Evolutionary conservation across 2,329 filamentous ascomycete genomes (phyloP).

Genomic region (Aureobasidium vineae): DNA sequence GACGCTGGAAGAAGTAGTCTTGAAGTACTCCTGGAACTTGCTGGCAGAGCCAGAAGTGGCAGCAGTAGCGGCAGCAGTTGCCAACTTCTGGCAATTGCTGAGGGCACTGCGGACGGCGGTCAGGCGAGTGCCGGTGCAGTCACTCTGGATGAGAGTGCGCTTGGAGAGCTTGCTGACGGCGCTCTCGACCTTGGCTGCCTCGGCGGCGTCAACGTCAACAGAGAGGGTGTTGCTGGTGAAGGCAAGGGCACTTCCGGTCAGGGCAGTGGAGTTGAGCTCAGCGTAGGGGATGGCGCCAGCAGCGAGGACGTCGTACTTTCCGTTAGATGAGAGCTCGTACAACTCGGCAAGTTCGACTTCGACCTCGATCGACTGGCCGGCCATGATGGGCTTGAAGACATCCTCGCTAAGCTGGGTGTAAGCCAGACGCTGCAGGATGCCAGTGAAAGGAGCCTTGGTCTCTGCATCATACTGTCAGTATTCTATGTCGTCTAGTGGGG

Average conservation of each 20-base stretch:
- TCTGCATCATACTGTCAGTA: slow-evolving; percentile 23
- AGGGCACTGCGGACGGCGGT: slow-evolving; percentile 53
- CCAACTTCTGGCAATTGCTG: slow-evolving; percentile 54
- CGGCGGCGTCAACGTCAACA: slow-evolving; percentile 56
- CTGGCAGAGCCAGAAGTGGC: slow-evolving; percentile 51
- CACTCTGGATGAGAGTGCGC: slow-evolving; percentile 53
- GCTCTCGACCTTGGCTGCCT: slow-evolving; percentile 53
- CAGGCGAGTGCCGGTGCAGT: slow-evolving; percentile 54
- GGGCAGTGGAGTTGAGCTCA: slow-evolving; percentile 50
- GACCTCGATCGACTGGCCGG: slow-evolving; percentile 52
- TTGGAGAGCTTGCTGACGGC: slow-evolving; percentile 48
- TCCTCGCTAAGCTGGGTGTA: slow-evolving; percentile 48
- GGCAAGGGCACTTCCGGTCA: slow-evolving; percentile 53
- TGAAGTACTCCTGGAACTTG: slow-evolving; percentile 64
- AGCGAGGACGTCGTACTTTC: slow-evolving; percentile 57
- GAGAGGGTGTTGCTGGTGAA: slow-evolving; percentile 61
- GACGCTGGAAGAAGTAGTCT: slow-evolving; percentile 50
- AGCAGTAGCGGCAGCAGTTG: slow-evolving; percentile 53
- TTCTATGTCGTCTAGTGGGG: background rate
- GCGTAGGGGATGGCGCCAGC: slow-evolving; percentile 59
- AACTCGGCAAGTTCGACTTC: slow-evolving; percentile 57
- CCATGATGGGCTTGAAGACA: slow-evolving; percentile 52
- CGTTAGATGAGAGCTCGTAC: slow-evolving; percentile 53
- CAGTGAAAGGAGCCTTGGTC: slow-evolving; percentile 46
- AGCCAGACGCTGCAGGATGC: slow-evolving; percentile 53